These are phyloP conservation scores for Magnusiomyces starmeri DNA, from an alignment of 1,139 yeast species.

Conservation along the genomic window DNA sequence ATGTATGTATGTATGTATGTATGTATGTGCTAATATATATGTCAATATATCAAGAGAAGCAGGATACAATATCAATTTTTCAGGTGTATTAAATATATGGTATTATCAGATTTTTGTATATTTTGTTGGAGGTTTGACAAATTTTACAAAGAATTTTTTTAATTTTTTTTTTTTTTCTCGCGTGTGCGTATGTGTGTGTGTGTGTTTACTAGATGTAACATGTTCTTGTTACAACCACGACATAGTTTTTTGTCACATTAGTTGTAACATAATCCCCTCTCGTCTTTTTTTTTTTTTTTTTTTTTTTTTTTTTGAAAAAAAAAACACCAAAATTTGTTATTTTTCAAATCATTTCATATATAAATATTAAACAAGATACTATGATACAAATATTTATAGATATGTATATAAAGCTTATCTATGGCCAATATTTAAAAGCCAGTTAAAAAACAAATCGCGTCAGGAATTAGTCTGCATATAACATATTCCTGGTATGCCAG, in stretches of 20 bases:
- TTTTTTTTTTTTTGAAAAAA: not conserved
- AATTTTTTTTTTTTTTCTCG: not conserved
- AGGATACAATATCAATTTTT: no score
- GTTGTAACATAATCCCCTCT: not conserved
- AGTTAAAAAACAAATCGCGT: no score
- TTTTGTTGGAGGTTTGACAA: not conserved
- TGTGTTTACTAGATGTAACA: not conserved
- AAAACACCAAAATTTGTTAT: not conserved
- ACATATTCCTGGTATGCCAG: no score
- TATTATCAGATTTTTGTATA: no score
- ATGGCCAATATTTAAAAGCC: no score
- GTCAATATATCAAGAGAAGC: no score
- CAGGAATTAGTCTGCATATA: no score
- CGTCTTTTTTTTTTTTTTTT: not conserved
- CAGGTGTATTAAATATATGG: no score
- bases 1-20: not conserved
- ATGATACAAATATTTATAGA: no score
- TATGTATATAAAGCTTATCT: no score
- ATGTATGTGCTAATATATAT: not conserved
- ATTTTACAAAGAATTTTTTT: not conserved
- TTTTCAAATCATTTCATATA: not conserved
- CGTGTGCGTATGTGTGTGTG: not conserved
- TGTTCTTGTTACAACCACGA: not conserved
- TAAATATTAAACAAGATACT: no score
- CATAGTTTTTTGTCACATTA: not conserved